Base-by-base conservation (phyloP, 148 eudicot species). In the Camellia granthamiana region DNA sequence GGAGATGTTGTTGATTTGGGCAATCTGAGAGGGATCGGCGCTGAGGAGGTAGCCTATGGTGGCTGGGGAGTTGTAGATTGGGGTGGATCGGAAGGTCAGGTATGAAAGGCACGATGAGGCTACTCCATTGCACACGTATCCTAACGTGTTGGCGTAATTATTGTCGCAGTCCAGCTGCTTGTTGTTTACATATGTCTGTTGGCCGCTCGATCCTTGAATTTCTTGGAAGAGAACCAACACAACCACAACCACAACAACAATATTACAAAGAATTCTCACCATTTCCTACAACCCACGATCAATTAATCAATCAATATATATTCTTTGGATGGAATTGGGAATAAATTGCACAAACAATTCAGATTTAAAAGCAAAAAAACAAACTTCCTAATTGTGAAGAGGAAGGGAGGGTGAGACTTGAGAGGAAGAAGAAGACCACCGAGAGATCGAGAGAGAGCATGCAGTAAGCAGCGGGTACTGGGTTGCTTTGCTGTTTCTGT, bases 121-220 rank as follows among this genome's bases (percentile, higher is more conserved):
- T 59, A 69, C 61, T n/a, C 86, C 87, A 74, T 84, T 88, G 90
- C 97, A 94, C 52, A 69, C 12, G 78, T 69, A 91, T 30, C 98
- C 98, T 9, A 77, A 69, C n/a, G 94, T 86, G 77, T 71, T 75
- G 62, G 60, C 82, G 84, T 41, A 66, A 81, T 84, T 82, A 4
- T 23, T 19, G 0, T 54, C 14, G 82, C 96, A 92, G 55, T 80
- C 79, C 11, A 89, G 88, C 56, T 94, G 96, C n/a, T 80, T 59
- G 88, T 94, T 90, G 88, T 90, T 72, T 38, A 92, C 69, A 75
- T 94, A 94, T 6, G 81, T 38, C 54, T 94, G 98, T 78, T 94
- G 98, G 19, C 59, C 71, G 3, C 3, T 63, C 42, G 80, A 75
- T 3, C 12, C 51, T 7, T 1, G 52, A 42, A 42, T 42, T 7